A percentile compares a stretch with the other conserved stretches of the same genome.
phyloP scores from a whole-genome alignment of 441 rosid species.

The Pelargonium citronellum region DNA sequence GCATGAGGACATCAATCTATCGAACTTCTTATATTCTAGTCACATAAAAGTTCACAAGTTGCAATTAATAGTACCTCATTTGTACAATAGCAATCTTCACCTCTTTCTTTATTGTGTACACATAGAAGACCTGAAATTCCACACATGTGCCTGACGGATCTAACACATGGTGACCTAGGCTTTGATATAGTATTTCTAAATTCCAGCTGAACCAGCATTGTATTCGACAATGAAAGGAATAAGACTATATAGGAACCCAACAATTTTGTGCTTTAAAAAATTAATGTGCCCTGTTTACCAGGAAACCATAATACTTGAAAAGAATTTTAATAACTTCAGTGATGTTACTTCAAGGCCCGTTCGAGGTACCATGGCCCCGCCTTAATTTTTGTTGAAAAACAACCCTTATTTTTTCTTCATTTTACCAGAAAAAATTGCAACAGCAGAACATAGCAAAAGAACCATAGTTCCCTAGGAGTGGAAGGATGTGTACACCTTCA shows the following conservation, averaged over 20 bases:
- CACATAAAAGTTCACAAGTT: slow-evolving; percentile 1
- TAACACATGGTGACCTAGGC: too few relatives aligned
- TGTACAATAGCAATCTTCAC: neutral
- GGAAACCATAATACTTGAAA: neutral
- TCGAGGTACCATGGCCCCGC: slow-evolving; percentile 1
- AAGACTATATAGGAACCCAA: neutral
- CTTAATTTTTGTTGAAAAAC: neutral
- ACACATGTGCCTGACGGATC: slow-evolving; percentile 1
- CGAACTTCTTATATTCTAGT: neutral
- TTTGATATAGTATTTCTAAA: too few relatives aligned
- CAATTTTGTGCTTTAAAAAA: slow-evolving; percentile 1
- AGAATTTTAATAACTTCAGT: neutral
- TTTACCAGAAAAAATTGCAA: neutral
- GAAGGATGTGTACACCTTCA: slow-evolving; percentile 5
- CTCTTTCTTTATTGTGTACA: neutral
- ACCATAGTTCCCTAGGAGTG: neutral
- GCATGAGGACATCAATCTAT: slow-evolving; percentile 10
- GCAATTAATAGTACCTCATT: slow-evolving; percentile 2
- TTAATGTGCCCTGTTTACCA: slow-evolving; percentile 12
- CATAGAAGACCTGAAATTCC: slow-evolving; percentile 1
- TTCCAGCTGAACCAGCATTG: too few relatives aligned
- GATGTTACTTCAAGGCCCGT: neutral
- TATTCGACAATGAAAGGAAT: too few relatives aligned
- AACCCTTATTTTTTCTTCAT: neutral
- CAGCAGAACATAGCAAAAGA: neutral